Base-by-base conservation (phyloP, 2,329 filamentous ascomycete genomes). In the Paecilomyces variotii region DNA sequence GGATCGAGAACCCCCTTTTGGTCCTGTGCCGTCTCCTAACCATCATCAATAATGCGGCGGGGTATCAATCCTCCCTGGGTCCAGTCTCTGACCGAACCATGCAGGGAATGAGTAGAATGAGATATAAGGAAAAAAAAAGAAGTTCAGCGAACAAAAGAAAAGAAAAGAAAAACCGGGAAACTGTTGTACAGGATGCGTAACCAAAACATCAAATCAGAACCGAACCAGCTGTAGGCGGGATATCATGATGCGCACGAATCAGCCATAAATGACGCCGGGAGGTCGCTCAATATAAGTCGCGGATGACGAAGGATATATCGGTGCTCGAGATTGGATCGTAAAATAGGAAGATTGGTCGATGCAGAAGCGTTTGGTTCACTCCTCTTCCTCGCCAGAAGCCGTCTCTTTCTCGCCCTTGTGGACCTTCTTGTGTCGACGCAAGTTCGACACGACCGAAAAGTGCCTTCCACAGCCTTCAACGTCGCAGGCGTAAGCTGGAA, bases 401-500 rank as follows among this genome's bases (percentile, higher is more conserved):
- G 63, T 65, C 27, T 75, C 74, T 58, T 75, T 76, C 59, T 76
- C 74, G 59, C 87, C 87, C 76, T 91, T 94, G 81, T 99, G 94
- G 54, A 97, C 93, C 78, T 97, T 97, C 72, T 91, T 89, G 78
- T 99, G 94, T 68, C 94, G 84, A 64, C 94, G 87, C 58, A 97
- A 80, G 74, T 99, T 99, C 52, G 92, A 97, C 25, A 97, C 94
- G 27, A 97, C 94, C 0, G 93, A 97, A 76, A 99, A 97, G 70
- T 96, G 90, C 67, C 94, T 87, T 45, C 93, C 93, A 71, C 94
- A 99, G 54, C 92, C 92, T 71, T 96, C 91, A 58, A 96, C 90
- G 68, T 97, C 91, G 70, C 94, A 97, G 26, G 88, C 88, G 71
- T 96, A 97, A 64, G 94, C 92, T 97, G 70, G 58, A 62, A 56